Evolutionary conservation across 1,284 basidiomycete genomes (phyloP), one percentile per base, ranked within the genome.

Genomic region (Rhodofomes roseus): DNA sequence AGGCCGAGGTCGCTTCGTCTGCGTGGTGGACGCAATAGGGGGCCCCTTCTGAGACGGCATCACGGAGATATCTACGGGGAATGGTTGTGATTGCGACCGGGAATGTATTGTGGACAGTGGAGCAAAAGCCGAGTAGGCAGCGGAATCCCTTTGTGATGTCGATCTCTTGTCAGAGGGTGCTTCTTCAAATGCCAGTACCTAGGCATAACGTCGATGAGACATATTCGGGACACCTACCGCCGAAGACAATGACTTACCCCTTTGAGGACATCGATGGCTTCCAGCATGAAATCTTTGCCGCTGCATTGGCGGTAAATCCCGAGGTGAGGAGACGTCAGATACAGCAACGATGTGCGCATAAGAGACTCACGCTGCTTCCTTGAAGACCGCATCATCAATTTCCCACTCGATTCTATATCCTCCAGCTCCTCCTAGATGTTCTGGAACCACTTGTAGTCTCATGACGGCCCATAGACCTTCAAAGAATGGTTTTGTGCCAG

Each of bases 281-380:
- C 90, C 48, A 89, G 77, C 87, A 92, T 92, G 69, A 92, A 91
- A 65, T 90, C 85, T 74, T 90, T 91, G 61, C 90, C 90, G 70
- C 90, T 92, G 72, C 60, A 64, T 58, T 54, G n/a, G 51, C 61
- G 62, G 65, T 59, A 55, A 59, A 62, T 56, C 50, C 63, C 67
- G 65, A 61, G 12, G 34, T 40, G 50, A 29, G 56, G 63, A 46
- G 64, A 61, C 59, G 57, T 60, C 59, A 60, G 57, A 50, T 40
- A 60, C 46, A 58, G 58, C 63, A 52, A 56, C 62, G 59, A 62
- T 63, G 58, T 58, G 64, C 53, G 58, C 48, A 52, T 56, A 29
- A 61, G 60, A 46, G 58, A 82, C 89, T 79, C 78, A 90, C 89
- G 87, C 90, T 66, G 90, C 81, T 74, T 92, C 90, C 69, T 90